Evolutionary conservation across 192 early-diverging fungal genomes (phyloP).

Genomic region (Diversispora epigaea): DNA sequence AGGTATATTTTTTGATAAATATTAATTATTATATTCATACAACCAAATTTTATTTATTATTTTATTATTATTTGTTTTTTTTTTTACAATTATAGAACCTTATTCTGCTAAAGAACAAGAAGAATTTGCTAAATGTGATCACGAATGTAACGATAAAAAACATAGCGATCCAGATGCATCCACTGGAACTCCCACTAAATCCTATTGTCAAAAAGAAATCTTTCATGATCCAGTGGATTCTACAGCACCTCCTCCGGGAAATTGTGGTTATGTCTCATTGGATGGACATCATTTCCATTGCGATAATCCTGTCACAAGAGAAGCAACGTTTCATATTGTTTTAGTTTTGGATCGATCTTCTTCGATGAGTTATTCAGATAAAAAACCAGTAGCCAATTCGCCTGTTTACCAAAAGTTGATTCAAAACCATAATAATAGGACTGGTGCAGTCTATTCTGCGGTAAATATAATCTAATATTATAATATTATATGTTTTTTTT

Average conservation of each 20-base stretch:
- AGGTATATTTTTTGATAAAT: constrained; percentile 19
- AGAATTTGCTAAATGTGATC: constrained; percentile 29
- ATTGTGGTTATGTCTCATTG: constrained; percentile 26
- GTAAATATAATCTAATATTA: not conserved
- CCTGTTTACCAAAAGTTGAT: not conserved
- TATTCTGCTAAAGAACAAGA: constrained; percentile 11
- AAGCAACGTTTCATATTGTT: constrained; percentile 27
- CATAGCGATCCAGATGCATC: not conserved
- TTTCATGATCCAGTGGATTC: constrained; percentile 17
- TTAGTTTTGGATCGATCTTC: constrained; percentile 32
- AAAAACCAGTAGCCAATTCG: not conserved
- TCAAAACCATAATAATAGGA: constrained; percentile 28
- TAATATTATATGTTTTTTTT: not conserved
- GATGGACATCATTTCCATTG: constrained; percentile 34
- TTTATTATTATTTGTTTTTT: not conserved
- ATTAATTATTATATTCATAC: not conserved
- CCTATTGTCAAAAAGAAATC: constrained; percentile 13
- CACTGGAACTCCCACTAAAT: not conserved
- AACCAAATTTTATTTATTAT: too few species aligned
- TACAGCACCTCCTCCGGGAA: not conserved
- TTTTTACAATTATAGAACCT: constrained; percentile 15
- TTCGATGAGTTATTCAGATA: constrained; percentile 28
- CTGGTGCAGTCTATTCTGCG: constrained; percentile 30
- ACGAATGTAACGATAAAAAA: constrained; percentile 25
- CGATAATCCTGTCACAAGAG: not conserved